A percentile compares a stretch with the other conserved stretches of the same genome.
These are phyloP conservation scores for Gryganskiella cystojenkinii DNA, from an alignment of 192 early-diverging fungal species.

Conservation along the genomic window DNA sequence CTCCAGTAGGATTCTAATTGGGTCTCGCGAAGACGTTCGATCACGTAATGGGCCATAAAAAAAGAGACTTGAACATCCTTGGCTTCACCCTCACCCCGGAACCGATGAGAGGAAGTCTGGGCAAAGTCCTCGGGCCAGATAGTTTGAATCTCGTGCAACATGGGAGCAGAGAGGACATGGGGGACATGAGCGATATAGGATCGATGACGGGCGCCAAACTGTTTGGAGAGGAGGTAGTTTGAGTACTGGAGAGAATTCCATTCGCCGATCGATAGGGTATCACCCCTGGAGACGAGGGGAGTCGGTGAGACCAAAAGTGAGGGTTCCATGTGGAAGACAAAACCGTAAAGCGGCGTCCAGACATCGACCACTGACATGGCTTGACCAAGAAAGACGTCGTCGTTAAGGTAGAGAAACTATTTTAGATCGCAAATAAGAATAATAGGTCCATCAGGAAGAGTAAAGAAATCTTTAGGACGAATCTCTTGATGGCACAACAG, in stretches of 20 bases:
- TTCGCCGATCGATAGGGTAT: conserved; percentile 19
- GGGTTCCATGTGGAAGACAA: conserved; percentile 40
- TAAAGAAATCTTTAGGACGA: too few species aligned
- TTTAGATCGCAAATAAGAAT: background rate
- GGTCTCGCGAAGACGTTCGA: conserved; percentile 54
- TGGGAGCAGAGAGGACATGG: conserved; percentile 36
- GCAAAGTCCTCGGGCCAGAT: conserved; percentile 50
- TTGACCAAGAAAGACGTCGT: conserved; percentile 49
- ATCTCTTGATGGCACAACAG: too few species aligned
- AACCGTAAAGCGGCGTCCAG: conserved; percentile 55
- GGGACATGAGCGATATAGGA: conserved; percentile 40
- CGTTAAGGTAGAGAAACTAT: conserved; percentile 55
- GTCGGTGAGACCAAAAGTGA: background rate
- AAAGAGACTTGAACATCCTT: conserved; percentile 45
- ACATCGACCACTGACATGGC: conserved; percentile 26
- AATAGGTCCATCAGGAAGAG: too few species aligned
- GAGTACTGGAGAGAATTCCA: conserved; percentile 44
- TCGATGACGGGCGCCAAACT: conserved; percentile 51
- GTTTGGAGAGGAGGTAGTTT: conserved; percentile 45
- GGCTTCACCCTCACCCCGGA: conserved; percentile 37
- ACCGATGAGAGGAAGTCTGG: conserved; percentile 49
- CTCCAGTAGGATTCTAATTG: conserved; percentile 48
- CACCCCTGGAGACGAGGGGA: background rate
- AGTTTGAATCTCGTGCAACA: conserved; percentile 42
- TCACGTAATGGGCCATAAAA: conserved; percentile 52